phyloP scores from a whole-genome alignment of 2,329 filamentous ascomycete genomes.

The Fusarium subtropicale region DNA sequence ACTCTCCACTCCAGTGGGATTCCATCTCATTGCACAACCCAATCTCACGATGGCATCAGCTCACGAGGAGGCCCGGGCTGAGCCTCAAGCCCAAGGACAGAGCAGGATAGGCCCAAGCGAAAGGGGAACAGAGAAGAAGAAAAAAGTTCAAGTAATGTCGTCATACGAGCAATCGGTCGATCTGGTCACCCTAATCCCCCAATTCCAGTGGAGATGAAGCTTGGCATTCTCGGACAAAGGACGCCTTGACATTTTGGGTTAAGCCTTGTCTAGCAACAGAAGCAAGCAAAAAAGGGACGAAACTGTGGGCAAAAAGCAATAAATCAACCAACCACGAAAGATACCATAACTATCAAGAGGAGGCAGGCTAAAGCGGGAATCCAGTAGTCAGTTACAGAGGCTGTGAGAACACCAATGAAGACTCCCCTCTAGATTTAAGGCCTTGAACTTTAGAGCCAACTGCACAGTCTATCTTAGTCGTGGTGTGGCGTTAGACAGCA shows the following conservation, averaged over 20 bases:
- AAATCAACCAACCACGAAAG: conserved; percentile 3
- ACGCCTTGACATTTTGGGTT: conserved; percentile 32
- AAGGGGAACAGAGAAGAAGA: conserved; percentile 4
- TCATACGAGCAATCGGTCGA: conserved; percentile 44
- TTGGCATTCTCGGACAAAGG: conserved; percentile 35
- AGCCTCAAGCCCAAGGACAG: conserved; percentile 20
- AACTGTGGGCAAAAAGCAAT: conserved; percentile 18
- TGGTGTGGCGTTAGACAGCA: conserved; percentile 38
- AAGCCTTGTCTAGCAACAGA: conserved; percentile 24
- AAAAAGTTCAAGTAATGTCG: conserved; percentile 32
- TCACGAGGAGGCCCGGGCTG: conserved; percentile 22
- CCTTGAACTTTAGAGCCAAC: conserved; percentile 2
- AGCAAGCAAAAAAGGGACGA: not conserved
- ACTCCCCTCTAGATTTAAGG: conserved; percentile 11
- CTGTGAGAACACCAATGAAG: not conserved
- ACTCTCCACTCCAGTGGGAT: conserved; percentile 36
- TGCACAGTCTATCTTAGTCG: not conserved
- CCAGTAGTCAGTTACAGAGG: not conserved
- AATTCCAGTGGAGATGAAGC: conserved; percentile 38
- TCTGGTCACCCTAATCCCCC: conserved; percentile 32
- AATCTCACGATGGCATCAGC: conserved; percentile 47
- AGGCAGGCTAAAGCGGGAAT: conserved; percentile 10
- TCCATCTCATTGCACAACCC: conserved; percentile 41
- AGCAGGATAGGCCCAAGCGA: conserved; percentile 5
- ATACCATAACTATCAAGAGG: conserved; percentile 12